Evolutionary conservation across 805 yeast species (phyloP), one percentile per base, ranked within the genome.

Genomic region (Torulaspora maleeae): DNA sequence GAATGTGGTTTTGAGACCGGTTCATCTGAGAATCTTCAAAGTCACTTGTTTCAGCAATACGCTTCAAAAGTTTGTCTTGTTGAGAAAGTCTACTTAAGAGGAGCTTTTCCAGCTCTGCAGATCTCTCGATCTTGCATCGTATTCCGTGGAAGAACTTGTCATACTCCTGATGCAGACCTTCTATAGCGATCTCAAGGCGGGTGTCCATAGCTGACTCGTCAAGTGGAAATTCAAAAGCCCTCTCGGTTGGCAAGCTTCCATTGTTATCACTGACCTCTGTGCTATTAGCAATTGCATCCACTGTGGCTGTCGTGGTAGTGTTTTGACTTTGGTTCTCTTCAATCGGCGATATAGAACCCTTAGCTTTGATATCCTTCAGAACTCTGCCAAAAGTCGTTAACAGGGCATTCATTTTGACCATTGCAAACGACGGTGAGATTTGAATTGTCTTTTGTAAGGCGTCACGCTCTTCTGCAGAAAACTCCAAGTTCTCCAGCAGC

Each of bases 331-430:
- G 25, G 17, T 29, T 28, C 11, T 24, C 17, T 9, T 11, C 28
- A 10, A n/a, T 29, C 13, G 22, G 35, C 13, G 9, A 16, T 12
- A 37, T 22, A 1, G 27, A 13, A 13, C 6, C 38, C n/a, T 16
- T 35, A 7, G 16, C 20, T 27, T 37, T 27, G 17, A 56, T 33
- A 27, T 47, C 50, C 11, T 39, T 35, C 3, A 56, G 37, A 9
- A 56, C 29, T 28, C 53, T 54, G 11, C 45, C 44, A 5, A 61
- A 41, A 3, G 58, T 46, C 5, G 52, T 41, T 12, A 50, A 43
- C n/a, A 62, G 45, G 8, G 64, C 59, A 37, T 58, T 55, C 48
- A 62, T 52, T 45, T 62, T 62, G 7, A 58, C 58, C 49, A 60
- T 57, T 1, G 58, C 50, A 39, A 52, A 60, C 16, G 55, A 54